phyloP scores from a whole-genome alignment of 805 yeast genomes.

The Wickerhamia fluorescens region DNA sequence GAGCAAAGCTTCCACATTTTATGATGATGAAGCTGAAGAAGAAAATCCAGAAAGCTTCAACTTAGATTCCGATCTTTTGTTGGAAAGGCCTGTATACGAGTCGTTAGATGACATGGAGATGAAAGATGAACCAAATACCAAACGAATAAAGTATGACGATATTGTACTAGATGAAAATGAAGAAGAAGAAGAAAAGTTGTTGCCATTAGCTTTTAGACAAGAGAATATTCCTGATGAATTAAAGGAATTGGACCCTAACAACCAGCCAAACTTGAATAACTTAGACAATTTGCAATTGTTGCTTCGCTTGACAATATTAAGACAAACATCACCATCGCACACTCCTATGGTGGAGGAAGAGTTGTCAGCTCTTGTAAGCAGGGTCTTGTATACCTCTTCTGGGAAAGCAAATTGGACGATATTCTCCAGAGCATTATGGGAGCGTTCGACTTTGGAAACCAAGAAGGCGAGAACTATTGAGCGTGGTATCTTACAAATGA shows the following conservation, averaged over 20 bases:
- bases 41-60: slow-evolving; percentile 49
- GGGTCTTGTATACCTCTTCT: slow-evolving; percentile 54
- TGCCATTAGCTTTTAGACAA: slow-evolving; percentile 58
- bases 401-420: slow-evolving; percentile 62
- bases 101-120: slow-evolving; percentile 43
- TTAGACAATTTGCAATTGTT: slow-evolving; percentile 71
- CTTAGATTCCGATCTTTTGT: slow-evolving; percentile 67
- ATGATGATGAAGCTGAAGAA: slow-evolving; percentile 10
- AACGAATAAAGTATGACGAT: slow-evolving; percentile 36
- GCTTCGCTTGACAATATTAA: slow-evolving; percentile 55
- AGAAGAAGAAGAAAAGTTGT: slow-evolving; percentile 28
- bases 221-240: slow-evolving; percentile 56
- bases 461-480: slow-evolving; percentile 80
- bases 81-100: slow-evolving; percentile 71
- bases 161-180: slow-evolving; percentile 14
- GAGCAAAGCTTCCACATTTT: slow-evolving; percentile 25
- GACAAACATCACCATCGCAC: slow-evolving; percentile 65
- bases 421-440: slow-evolving; percentile 82
- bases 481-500: slow-evolving; percentile 90
- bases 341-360: slow-evolving; percentile 75
- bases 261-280: slow-evolving; percentile 66
- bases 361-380: slow-evolving; percentile 62
- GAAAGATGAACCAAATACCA: slow-evolving; percentile 26
- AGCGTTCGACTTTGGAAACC: slow-evolving; percentile 78
- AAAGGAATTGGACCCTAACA: slow-evolving; percentile 62